Conservation (phyloP, 345 rosid species). For the Gossypium bickii region DNA sequence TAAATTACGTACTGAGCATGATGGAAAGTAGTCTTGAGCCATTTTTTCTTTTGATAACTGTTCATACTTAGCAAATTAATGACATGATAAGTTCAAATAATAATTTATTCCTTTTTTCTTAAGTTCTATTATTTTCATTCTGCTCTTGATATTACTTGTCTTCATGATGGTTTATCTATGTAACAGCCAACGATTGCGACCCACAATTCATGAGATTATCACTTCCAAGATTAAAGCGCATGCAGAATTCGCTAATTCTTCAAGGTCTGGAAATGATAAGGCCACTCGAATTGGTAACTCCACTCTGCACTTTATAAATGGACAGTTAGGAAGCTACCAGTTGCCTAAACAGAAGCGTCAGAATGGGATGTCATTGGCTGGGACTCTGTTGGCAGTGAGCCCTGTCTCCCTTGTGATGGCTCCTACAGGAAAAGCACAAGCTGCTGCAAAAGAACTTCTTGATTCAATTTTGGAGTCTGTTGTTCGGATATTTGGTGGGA, state of each 20-base stretch:
- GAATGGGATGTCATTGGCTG: conserved; percentile 67
- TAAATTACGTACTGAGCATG: not conserved
- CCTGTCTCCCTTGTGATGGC: conserved; percentile 96
- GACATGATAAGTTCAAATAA: not conserved
- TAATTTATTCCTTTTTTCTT: not conserved
- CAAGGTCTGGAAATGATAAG: conserved; percentile 54
- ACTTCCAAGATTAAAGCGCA: conserved; percentile 80
- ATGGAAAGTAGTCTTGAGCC: not conserved
- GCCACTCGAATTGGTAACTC: conserved; percentile 39
- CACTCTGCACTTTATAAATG: conserved; percentile 52
- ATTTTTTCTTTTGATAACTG: not conserved
- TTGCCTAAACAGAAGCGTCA: conserved; percentile 68
- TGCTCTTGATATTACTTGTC: not conserved
- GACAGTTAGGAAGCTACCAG: conserved; percentile 59
- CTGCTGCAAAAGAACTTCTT: conserved; percentile 83
- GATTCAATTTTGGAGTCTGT: conserved; percentile 78
- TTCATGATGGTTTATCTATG: conserved; percentile 10
- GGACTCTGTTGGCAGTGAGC: conserved; percentile 75
- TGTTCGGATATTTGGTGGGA: conserved; percentile 85
- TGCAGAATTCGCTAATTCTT: conserved; percentile 54
- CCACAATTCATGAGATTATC: conserved; percentile 91
- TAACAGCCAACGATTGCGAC: conserved; percentile 88
- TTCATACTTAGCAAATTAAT: conserved; percentile 12
- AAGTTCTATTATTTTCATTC: not conserved
- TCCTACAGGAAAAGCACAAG: conserved; percentile 93